Percentiles rank a stretch among this genome's conserved stretches.
These are phyloP conservation scores for Orbilia oligospora DNA, from an alignment of 2,329 filamentous ascomycete species.

Conservation along the genomic window DNA sequence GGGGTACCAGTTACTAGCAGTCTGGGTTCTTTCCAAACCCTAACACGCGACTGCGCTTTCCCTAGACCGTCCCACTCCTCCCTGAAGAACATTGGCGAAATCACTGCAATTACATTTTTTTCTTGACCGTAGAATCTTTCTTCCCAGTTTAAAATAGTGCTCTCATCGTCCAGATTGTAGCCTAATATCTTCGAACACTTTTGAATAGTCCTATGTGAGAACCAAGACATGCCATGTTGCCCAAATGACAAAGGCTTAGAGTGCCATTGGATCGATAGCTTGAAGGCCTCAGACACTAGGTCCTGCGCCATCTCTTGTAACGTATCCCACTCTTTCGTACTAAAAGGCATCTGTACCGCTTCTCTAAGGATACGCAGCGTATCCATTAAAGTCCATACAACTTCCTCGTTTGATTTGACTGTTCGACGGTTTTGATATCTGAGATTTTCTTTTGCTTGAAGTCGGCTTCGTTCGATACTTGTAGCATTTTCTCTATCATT, in stretches of 20 bases:
- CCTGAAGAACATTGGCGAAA: constrained; percentile 31
- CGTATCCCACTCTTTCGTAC: background rate
- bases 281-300: constrained; percentile 37
- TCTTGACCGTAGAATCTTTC: background rate
- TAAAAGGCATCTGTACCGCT: constrained; percentile 9
- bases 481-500: constrained; percentile 36
- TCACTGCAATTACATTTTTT: constrained; percentile 33
- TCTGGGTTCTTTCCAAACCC: constrained; percentile 31
- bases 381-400: constrained; percentile 29
- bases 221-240: constrained; percentile 13
- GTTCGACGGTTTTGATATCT: constrained; percentile 33
- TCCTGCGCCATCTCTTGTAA: constrained; percentile 8
- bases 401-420: constrained; percentile 15
- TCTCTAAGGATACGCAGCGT: constrained; percentile 23
- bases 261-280: constrained; percentile 36
- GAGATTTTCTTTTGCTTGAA: background rate
- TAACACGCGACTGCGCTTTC: constrained; percentile 4
- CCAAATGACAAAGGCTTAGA: constrained; percentile 38
- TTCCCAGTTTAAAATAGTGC: constrained; percentile 19
- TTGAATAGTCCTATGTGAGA: background rate
- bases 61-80: constrained; percentile 26
- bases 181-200: background rate
- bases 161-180: constrained; percentile 13
- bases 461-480: constrained; percentile 18
- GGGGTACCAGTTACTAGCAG: constrained; percentile 21